Evolutionary conservation across 208 protist genomes (phyloP), one percentile per base, ranked within the genome.

Genomic region (Wallacemonas collosoma): DNA sequence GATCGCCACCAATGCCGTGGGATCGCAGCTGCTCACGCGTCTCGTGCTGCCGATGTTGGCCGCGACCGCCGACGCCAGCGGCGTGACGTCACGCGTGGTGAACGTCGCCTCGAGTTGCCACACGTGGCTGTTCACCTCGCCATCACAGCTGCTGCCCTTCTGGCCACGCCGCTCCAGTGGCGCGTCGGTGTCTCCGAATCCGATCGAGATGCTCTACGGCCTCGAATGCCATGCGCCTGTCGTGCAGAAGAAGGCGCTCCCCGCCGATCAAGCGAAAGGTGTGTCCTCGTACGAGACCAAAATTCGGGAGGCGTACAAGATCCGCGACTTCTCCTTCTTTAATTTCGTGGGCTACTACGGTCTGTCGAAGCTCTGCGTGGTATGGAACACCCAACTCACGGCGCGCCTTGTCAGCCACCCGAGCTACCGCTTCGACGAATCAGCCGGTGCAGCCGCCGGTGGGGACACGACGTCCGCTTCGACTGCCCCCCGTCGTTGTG

Each of bases 321-420:
- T 83, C n/a, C 47, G 71, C 1, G 81, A 90, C 43, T 93, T 89
- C 48, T 82, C 81, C 48, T 68, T 78, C 5, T 9, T 55, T 12
- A 91, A 83, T 53, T 96, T 94, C 81, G 86, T 94, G 2, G 86
- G 84, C 45, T 94, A 95, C 73, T 96, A 96, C 60, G 92, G 92
- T 1, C 79, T 96, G 14, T 94, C 88, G 2, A 96, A 96, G 72
- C 74, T 96, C 51, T 94, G 89, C 60, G 79, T 92, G 5, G 73
- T 94, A 54, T 96, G 92, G 89, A 94, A 93, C 73, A 94, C 92
- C 6, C 72, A 68, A 8, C 57, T 96, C 40, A 78, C 93, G 40
- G 85, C 87, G 1, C 82, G 80, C 6, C 80, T 35, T 1, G 4
- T 35, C 64, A 51, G 45, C 53, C 41, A 57, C 1, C 43, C 62